Conservation (phyloP, 164 flowering plant genomes). For the Vitis riparia region DNA sequence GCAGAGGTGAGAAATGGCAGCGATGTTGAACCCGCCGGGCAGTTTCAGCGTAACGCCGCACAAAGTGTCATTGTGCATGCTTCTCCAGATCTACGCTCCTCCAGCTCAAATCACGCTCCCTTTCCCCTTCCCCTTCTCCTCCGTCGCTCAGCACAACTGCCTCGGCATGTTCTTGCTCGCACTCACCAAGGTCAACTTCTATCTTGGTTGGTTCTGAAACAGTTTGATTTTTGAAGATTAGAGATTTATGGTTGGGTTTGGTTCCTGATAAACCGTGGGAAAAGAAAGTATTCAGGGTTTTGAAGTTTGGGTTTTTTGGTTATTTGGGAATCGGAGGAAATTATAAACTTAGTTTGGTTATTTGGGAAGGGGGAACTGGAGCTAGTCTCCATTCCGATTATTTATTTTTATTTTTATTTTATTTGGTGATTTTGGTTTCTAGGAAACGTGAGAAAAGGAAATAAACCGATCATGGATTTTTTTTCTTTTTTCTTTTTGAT, state of each 20-base stretch:
- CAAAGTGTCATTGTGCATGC: slow-evolving; percentile 81
- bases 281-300: too few species aligned
- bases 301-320: too few species aligned
- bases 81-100: slow-evolving; percentile 70
- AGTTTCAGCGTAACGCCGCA: slow-evolving; percentile 76
- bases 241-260: background rate
- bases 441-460: too few species aligned
- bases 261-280: too few species aligned
- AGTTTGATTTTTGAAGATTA: background rate
- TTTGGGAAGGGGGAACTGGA: too few species aligned
- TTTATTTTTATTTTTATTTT: too few species aligned
- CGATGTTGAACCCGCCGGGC: slow-evolving; percentile 32
- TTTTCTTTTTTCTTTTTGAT: too few species aligned
- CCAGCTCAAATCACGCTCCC: slow-evolving; percentile 55
- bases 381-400: too few species aligned
- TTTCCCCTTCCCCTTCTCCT: slow-evolving; percentile 75
- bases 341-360: too few species aligned
- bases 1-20: slow-evolving; percentile 20
- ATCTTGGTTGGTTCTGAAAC: background rate
- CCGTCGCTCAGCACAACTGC: slow-evolving; percentile 84
- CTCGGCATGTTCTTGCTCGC: slow-evolving; percentile 72
- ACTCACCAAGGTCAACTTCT: slow-evolving; percentile 58
- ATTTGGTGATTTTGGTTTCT: too few species aligned
- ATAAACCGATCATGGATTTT: too few species aligned
- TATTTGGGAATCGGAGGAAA: too few species aligned